phyloP scores from a whole-genome alignment of 495 filamentous ascomycete genomes.

The Hamigera avellanea region DNA sequence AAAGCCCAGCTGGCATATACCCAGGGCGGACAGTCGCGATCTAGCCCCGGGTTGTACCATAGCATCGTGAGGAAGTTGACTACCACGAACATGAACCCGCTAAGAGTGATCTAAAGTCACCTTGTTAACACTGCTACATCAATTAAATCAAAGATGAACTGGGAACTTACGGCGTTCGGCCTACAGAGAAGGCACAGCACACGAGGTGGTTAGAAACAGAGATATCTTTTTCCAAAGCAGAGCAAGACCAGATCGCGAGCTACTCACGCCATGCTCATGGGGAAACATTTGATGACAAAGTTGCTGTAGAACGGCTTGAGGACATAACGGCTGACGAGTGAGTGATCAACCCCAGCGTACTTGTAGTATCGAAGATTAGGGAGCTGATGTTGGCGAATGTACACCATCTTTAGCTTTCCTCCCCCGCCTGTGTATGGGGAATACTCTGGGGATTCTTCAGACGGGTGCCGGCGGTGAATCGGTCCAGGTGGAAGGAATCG shows the following conservation, averaged over 20 bases:
- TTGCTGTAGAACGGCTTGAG: slow-evolving; percentile 97
- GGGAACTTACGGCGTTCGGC: slow-evolving; percentile 47
- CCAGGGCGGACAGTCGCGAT: slow-evolving; percentile 87
- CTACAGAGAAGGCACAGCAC: slow-evolving; percentile 21
- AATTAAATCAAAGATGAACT: slow-evolving; percentile 7
- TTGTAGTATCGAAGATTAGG: slow-evolving; percentile 84
- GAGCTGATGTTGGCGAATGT: slow-evolving; percentile 84
- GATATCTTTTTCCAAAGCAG: not conserved
- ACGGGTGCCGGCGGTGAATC: not conserved
- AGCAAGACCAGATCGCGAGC: slow-evolving; percentile 5
- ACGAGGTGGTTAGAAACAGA: slow-evolving; percentile 6
- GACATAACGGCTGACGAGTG: slow-evolving; percentile 76
- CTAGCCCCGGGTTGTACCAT: slow-evolving; percentile 91
- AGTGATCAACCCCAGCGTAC: slow-evolving; percentile 85
- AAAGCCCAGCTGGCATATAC: slow-evolving; percentile 87
- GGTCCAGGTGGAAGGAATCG: not conserved
- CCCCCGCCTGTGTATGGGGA: slow-evolving; percentile 1
- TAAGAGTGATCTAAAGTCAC: slow-evolving; percentile 61
- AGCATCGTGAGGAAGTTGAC: slow-evolving; percentile 86
- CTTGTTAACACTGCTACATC: not conserved
- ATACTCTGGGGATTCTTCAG: not conserved
- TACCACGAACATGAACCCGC: slow-evolving; percentile 84
- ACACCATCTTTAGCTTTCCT: slow-evolving; percentile 46
- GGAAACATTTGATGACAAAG: slow-evolving; percentile 85
- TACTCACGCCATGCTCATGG: slow-evolving; percentile 84